Base-by-base conservation (phyloP, 106 monocot genomes). In the Phalaenopsis aphrodite region DNA sequence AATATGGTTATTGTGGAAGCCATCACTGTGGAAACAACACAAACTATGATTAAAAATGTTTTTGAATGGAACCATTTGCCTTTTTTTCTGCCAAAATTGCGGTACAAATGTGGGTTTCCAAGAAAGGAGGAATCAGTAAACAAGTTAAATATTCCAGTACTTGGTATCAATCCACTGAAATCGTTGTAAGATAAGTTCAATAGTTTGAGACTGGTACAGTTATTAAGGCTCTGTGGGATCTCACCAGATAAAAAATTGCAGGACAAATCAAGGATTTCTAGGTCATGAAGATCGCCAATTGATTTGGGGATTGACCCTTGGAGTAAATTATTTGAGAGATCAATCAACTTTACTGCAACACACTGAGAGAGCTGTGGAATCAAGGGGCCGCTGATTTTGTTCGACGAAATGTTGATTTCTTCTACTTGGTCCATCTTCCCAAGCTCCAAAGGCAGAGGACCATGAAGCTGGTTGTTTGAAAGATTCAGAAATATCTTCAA, bases 121-220 rank as follows among this genome's bases (percentile, higher is more conserved):
- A 83, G 68, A 73, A 87, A 84, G 11, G 89, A 89, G 16, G 83
- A 77, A 41, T 64, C 41, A 38, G 78, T 73, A 75, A 89, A 87
- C 2, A 8, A 41, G 0, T 78, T 69, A 30, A 92, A 85, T 18
- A 89, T 77, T 43, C 91, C 85, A 36, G 69, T 79, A 5, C 72
- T 23, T 8, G 91, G 87, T 12, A 89, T 57, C 4, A 58, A 56
- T 9, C 89, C 89, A 52, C 71, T 78, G 61, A 92, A 85, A 77
- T 92, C 80, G 43, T 92, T 92, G 82, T 77, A 89, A 2, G 91
- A 92, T 30, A 92, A 84, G 49, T 92, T 89, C 65, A 92, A 41
- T 12, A 42, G 55, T 5, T 55, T 75, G 18, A 92, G 79, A 46
- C 75, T 81, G 37, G 61, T 64, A 75, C 92, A 92, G 21, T 80